Evolutionary conservation across 2,329 filamentous ascomycete genomes (phyloP), one percentile per base, ranked within the genome.

Genomic region (Monosporascus sp.): DNA sequence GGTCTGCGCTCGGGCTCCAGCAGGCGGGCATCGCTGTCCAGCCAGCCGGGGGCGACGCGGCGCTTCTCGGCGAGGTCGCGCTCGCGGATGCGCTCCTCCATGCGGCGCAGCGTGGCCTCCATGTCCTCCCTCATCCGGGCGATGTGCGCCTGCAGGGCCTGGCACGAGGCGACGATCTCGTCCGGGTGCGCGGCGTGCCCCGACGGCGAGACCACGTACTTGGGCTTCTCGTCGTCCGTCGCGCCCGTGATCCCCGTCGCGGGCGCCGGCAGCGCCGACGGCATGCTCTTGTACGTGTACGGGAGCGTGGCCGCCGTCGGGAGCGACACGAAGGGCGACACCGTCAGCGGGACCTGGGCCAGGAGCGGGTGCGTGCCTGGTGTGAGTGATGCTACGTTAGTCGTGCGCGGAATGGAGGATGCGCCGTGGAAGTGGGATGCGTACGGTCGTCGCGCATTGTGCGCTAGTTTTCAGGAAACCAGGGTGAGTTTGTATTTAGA

Each of bases 261-360:
- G 1, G 89, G 88, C 1, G 84, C 84, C 0, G 94, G 93, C 0
- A 97, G 82, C 2, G 91, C 88, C 1, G 91, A 93, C 0, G 93
- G 90, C 67, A 97, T 87, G 11, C 85, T 81, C 68, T 92, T 93
- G 80, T 97, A 97, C 62, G 91, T 96, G 76, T 97, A 97, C 24
- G 94, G 93, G 7, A 99, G 84, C 0, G 92, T 96, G 20, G 92
- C 89, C 26, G 93, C 88, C 31, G 89, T 87, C 11, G 94, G 94
- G 35, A 99, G 86, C 55, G 87, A 88, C 64, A 97, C 84, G 75
- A 97, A 97, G 26, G 94, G 94, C 3, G 93, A 97, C 45, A 97
- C 91, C 49, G 91, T 95, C 52, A 99, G 77, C 31, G 94, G 91
- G 41, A 97, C 85, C 74, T 99, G 94, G 60, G 92, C 89, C 47